Base-by-base conservation (phyloP, 169 alveolate genomes). In the Babesia bovis region DNA sequence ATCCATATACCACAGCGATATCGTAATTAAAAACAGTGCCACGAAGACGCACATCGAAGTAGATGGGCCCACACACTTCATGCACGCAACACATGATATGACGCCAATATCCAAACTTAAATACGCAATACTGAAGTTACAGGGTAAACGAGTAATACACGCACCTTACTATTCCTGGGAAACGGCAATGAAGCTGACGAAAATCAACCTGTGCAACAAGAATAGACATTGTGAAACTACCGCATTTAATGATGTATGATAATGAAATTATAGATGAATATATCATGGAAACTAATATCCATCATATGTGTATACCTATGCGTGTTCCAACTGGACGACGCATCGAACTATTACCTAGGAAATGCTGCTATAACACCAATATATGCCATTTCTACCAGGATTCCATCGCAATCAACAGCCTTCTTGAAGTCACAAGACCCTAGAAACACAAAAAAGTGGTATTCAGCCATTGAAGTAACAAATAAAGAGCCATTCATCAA, bases 21-120 rank as follows among this genome's bases (percentile, higher is more conserved):
- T 77, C 4, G 73, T 67, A 10, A 58, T 56, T 15, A 47, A 60
- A 35, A 15, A 6, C 15, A 68, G 75, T 4, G 30, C 15, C n/a
- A 17, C 17, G 32, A 47, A 49, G 58, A 57, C 45, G 10, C 42
- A 55, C 58, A 33, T 77, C 21, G 85, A 77, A 33, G 76, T 77
- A 19, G 75, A 77, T 38, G 85, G 85, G 49, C 85, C 85, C n/a
- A 60, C 70, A 51, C 85, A 77, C 75, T 77, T 60, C 59, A 51
- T 51, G 35, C 49, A 57, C 49, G 73, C 56, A 10, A 77, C 85
- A 38, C 66, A 59, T n/a, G 59, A 77, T 25, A 12, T 40, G 50
- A 45, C 50, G 57, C 56, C 73, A 36, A 30, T 56, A 0, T 66
- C 85, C 9, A 51, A 41, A 28, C 59, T 68, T 28, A 77, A 77